Base-by-base conservation (phyloP, 176 grass and related monocot genomes). In the Cenchrus purpureus region DNA sequence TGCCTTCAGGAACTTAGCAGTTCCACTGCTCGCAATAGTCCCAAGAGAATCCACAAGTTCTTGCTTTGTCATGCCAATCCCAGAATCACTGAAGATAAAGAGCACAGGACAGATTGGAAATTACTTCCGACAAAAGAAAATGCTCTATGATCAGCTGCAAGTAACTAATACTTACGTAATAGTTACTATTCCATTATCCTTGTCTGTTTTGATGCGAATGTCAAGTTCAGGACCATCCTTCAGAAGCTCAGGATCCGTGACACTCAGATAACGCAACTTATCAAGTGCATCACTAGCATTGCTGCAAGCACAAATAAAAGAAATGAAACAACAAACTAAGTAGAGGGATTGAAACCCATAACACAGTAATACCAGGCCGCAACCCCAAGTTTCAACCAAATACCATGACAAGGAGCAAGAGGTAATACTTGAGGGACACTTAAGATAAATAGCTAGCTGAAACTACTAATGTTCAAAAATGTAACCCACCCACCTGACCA, bases 221-320 rank as follows among this genome's bases (percentile, higher is more conserved):
- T 94, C 86, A 54, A 99, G 97, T 31, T 92, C 91, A 84, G 86
- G 70, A 76, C 89, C 93, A 83, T 97, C 97, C 91, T 94, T 99
- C 37, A 94, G 75, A 82, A 99, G 97, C 20, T 91, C 82, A 82
- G 97, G 65, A 59, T 99, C 90, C 19, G 93, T 99, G 17, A 97
- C 97, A 89, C 97, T 94, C 82, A 97, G 66, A 91, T 94, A 99
- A 14, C 97, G 91, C 82, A 99, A 58, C 79, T 99, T 99, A 81
- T 99, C 97, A 84, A 99, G 97, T 29, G 94, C 97, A 85, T 99
- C 97, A 40, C 97, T 99, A 81, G 97, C 90, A 82, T 99, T 99
- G 85, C 97, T 99, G 83, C 20, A 58, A 72, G 28, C 25, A 62
- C 22, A 82, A 22, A 40, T 45, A 82, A 59, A 34, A 76, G 20